Conservation (phyloP, 1,139 yeast species). For the Scheffersomyces titani region DNA sequence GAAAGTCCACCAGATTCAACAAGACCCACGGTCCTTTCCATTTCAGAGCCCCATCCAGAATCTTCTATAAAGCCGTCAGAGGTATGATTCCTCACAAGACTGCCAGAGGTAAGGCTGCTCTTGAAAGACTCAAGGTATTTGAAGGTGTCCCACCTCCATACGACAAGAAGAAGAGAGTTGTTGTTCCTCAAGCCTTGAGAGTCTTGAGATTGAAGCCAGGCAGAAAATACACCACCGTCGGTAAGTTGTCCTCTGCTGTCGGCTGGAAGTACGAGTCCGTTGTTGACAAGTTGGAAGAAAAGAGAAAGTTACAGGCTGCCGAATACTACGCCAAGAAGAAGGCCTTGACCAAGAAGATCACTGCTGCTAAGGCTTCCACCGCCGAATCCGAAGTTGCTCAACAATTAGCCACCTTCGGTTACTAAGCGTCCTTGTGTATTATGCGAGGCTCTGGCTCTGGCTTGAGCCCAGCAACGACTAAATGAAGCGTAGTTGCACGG, state of each 20-base stretch:
- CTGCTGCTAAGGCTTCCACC: slow-evolving; percentile 80
- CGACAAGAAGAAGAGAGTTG: slow-evolving; percentile 99
- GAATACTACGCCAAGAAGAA: slow-evolving; percentile 99
- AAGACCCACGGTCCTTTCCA: slow-evolving; percentile 99
- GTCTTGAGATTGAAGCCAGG: slow-evolving; percentile 99
- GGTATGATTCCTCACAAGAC: slow-evolving; percentile 99
- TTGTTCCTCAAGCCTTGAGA: slow-evolving; percentile 99
- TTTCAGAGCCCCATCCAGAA: slow-evolving; percentile 99
- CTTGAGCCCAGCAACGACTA: neutral
- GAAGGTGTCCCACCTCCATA: slow-evolving; percentile 99
- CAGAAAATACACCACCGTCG: slow-evolving; percentile 98
- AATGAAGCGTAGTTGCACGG: neutral
- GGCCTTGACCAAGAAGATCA: slow-evolving; percentile 91
- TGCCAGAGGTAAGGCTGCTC: slow-evolving; percentile 99
- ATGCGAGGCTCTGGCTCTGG: neutral
- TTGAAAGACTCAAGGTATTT: slow-evolving; percentile 98
- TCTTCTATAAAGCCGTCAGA: slow-evolving; percentile 98
- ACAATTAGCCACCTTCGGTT: slow-evolving; percentile 79
- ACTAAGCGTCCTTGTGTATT: slow-evolving; percentile 42
- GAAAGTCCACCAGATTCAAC: slow-evolving; percentile 99
- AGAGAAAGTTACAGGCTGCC: slow-evolving; percentile 99
- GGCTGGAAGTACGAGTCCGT: slow-evolving; percentile 99
- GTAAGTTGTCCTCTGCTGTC: slow-evolving; percentile 93
- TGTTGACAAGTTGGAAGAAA: slow-evolving; percentile 97
- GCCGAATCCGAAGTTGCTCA: slow-evolving; percentile 74